Conservation (phyloP, 176 grass and related monocot species). For the Phragmites australis region DNA sequence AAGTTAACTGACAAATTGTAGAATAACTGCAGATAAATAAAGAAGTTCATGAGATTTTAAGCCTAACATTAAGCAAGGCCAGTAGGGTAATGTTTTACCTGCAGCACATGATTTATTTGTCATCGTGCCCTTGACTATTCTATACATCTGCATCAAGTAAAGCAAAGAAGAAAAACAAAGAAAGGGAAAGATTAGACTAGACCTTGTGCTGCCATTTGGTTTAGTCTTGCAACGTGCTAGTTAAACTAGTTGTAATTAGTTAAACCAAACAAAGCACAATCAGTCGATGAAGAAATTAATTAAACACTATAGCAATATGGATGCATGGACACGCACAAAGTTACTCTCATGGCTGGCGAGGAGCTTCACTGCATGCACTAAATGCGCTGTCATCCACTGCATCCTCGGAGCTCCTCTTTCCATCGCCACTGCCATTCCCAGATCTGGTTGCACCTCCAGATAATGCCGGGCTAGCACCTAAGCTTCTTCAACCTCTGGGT, state of each 20-base stretch:
- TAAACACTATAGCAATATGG: neutral
- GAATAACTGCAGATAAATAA: slow-evolving; percentile 58
- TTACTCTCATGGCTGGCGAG: slow-evolving; percentile 95
- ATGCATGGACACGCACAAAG: slow-evolving; percentile 4
- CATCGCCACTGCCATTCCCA: slow-evolving; percentile 1
- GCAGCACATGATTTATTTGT: slow-evolving; percentile 79
- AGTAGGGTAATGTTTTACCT: slow-evolving; percentile 29
- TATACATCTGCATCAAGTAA: slow-evolving; percentile 82
- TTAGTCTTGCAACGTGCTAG: slow-evolving; percentile 19
- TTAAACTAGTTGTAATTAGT: neutral
- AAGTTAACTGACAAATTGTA: slow-evolving; percentile 36
- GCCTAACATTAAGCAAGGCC: slow-evolving; percentile 70
- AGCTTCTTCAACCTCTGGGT: slow-evolving; percentile 72
- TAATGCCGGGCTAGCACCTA: neutral
- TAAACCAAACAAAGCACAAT: neutral
- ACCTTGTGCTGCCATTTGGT: slow-evolving; percentile 25
- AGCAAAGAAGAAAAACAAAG: slow-evolving; percentile 7
- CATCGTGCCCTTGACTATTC: slow-evolving; percentile 85
- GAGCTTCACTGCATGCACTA: slow-evolving; percentile 90
- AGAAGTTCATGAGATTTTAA: slow-evolving; percentile 83
- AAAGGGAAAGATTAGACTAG: slow-evolving; percentile 31
- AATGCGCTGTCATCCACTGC: slow-evolving; percentile 94
- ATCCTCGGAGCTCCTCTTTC: slow-evolving; percentile 88
- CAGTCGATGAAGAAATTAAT: neutral
- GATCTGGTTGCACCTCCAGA: slow-evolving; percentile 33